Base-by-base conservation (phyloP, 1,284 basidiomycete species). In the Microbotryum saponariae region DNA sequence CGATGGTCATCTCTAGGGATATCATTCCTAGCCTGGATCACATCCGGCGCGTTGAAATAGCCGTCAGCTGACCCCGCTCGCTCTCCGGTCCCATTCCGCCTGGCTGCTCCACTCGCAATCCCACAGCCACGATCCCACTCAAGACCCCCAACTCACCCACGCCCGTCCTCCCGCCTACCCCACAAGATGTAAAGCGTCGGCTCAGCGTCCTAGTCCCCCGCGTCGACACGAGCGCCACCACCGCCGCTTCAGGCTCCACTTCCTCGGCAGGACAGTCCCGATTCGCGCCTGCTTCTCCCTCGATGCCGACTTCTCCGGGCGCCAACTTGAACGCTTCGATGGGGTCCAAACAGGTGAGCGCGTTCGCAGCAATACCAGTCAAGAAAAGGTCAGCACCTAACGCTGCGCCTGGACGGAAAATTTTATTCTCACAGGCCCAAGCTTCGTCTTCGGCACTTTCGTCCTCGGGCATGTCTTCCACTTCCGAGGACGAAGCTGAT, bases 151-250 rank as follows among this genome's bases (percentile, higher is more conserved):
- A 29, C 2, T 53, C 51, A 53, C n/a, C n/a, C 51, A 6, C 23
- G 1, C 65, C 76, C 53, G 87, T 81, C 56, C 80, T 85, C 27
- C 87, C 89, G 12, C 91, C 89, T 3, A 85, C 89, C 16, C 83
- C 85, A 37, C 86, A 89, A 72, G 91, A 94, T 77, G 83, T 94
- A 29, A 83, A 89, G 65, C 81, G 90, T 64, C 92, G 92, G 73
- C 82, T 94, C 31, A 64, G 64, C 33, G 59, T 64, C 12, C 64
- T 64, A 2, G 59, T 62, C 2, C 21, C 61, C 18, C 31, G 37
- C 46, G n/a, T 53, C 25, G 31, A 25, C n/a, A 16, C 25, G 12
- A 12, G 18, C 51, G 51, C 51, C n/a, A 31, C 5, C 23, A 91
- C 89, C 3, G 81, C 90, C 51, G 86, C 87, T 72, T 73, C 75